Evolutionary conservation across 2,329 filamentous ascomycete species (phyloP), one percentile per base, ranked within the genome.

Genomic region (Malbranchea zuffiana): DNA sequence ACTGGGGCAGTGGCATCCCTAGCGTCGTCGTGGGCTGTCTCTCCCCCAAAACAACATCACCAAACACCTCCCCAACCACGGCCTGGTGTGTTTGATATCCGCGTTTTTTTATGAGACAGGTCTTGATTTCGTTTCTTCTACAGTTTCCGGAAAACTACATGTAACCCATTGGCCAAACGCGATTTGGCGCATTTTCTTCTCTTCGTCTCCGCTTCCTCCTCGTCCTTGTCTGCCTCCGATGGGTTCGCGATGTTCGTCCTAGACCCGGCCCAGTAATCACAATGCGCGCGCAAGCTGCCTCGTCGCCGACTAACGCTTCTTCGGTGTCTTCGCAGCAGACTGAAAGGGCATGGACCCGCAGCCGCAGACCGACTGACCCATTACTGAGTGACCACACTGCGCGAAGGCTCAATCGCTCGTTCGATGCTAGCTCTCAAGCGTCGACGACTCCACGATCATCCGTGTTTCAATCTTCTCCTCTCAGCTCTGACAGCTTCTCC

Each of bases 401-500:
- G n/a, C n/a, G n/a, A n/a, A n/a, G n/a, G n/a, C n/a, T n/a, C n/a
- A n/a, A n/a, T 34, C 37, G 27, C 31, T 40, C 41, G 26, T 28
- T 40, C 28, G 41, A 43, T 31, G 44, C n/a, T 12, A n/a, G n/a
- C n/a, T n/a, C n/a, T n/a, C n/a, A n/a, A n/a, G n/a, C n/a, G n/a
- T n/a, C n/a, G n/a, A n/a, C n/a, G n/a, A n/a, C n/a, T n/a, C n/a
- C n/a, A n/a, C n/a, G n/a, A n/a, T n/a, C n/a, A n/a, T n/a, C n/a
- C n/a, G n/a, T n/a, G n/a, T n/a, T n/a, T n/a, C n/a, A n/a, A n/a
- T n/a, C 46, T 17, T 46, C 40, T 34, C 29, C 46, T 21, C 47
- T 51, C 32, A 52, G 47, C 37, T 43, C 43, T 6, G 43, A 46
- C 18, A 46, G 39, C 26, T 42, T 51, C 37, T 52, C 50, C 25